Base-by-base conservation (phyloP, 768 basidiomycete genomes). In the Boletellus ananiceps region DNA sequence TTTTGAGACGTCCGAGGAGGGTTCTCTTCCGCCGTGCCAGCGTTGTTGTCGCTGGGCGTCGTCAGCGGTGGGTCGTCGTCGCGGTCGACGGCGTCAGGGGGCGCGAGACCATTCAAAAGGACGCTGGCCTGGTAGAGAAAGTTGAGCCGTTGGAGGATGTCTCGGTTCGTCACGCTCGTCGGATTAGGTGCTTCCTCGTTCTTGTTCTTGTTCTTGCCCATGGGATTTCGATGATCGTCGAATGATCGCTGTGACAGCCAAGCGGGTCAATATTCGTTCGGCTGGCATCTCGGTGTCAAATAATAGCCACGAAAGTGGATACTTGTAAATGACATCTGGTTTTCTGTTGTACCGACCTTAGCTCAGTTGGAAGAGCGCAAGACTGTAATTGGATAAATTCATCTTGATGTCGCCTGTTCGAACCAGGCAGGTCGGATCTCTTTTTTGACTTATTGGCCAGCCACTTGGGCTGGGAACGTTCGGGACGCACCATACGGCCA, bases 41-140 rank as follows among this genome's bases (percentile, higher is more conserved):
- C 12, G 29, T 8, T 8, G 1, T 12, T 16, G 9, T 54, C 44
- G 8, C 38, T 31, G 14, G 23, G n/a, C 14, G 31, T 40, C 39
- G 15, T 34, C 33, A 31, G 13, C 11, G 49, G 36, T 5, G 52
- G 40, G 16, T 42, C 36, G 21, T 40, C 25, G 21, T 47, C 49
- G n/a, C 14, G 29, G 8, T 21, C 33, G 34, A 16, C n/a, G 39
- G 47, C 0, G 2, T 18, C 12, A 16, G 51, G 35, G 16, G 64
- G 52, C 33, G 65, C 56, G 41, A 76, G 64, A 11, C 69, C 70
- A 46, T 70, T 74, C 16, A 89, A 71, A 52, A 83, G 84, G 12
- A 78, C 73, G 58, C 84, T 83, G 32, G 88, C 86, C 68, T 92
- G 91, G 61, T 88, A 91, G 32, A 93, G 77, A 64, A 88, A 93